Base-by-base conservation (phyloP, 345 rosid species). In the Arabidopsis arenosa region DNA sequence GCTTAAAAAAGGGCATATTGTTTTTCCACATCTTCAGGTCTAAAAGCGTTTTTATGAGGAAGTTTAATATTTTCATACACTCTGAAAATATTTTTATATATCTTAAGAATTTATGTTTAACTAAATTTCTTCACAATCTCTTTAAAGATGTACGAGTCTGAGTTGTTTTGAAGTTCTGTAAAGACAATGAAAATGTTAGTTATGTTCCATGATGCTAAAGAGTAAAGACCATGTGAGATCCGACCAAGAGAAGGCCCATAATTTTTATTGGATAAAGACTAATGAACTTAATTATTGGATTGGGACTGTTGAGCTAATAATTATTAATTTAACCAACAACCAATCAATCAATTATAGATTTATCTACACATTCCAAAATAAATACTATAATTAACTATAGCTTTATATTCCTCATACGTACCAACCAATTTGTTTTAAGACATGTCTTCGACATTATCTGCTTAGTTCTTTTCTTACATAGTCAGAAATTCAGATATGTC, bases 161-260 rank as follows among this genome's bases (percentile, higher is more conserved):
- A 70, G 75, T 45, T 70, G 80, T 63, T 76, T 55, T 36, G 59
- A 70, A 70, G 66, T 10, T 77, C 66, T 70, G 72, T 64, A 64
- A 70, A 71, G 61, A 70, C 6, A 66, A 33, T 9, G 53, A 58
- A 66, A 75, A 10, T 57, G 61, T 5, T 7, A 30, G 72, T 70
- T 37, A 51, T 63, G 66, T 15, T 39, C 17, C 65, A 56, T 36
- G 67, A 65, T 64, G 65, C 21, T 62, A 55, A 23, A 21, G 43
- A 70, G 15, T 62, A 55, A 23, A 21, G 43, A 70, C 76, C 76
- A 77, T 77, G 80, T 77, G 76, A 70, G 66, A 63, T 64, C 80
- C 76, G 76, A 77, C 80, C 76, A 70, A 63, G 49, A 35, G 59
- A 69, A 69, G 80, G 80, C 72, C 80, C 76, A 70, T 77, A 70